These are phyloP conservation scores for Peltaster fructicola DNA, from an alignment of 2,329 filamentous ascomycete genomes.

Conservation along the genomic window DNA sequence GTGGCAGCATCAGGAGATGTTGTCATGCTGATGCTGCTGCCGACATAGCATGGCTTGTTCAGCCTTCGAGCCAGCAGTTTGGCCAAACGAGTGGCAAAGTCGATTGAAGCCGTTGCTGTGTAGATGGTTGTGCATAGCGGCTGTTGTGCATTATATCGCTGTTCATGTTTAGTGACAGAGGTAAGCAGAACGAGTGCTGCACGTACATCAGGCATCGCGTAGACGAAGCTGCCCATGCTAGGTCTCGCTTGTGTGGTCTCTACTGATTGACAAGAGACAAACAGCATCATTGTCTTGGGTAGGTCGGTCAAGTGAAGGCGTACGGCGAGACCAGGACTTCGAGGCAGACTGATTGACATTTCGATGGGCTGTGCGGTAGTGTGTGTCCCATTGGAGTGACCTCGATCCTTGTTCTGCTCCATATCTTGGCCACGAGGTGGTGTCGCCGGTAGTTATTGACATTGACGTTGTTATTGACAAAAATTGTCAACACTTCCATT, in stretches of 20 bases:
- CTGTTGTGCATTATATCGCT: slow-evolving; percentile 32
- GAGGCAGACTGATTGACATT: slow-evolving; percentile 39
- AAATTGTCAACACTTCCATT: too few relatives aligned
- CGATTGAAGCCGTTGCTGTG: slow-evolving; percentile 54
- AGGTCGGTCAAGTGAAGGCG: slow-evolving; percentile 41
- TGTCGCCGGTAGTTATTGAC: too few relatives aligned
- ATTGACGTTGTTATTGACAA: too few relatives aligned
- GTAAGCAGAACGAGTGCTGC: neutral
- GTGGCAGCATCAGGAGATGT: slow-evolving; percentile 58
- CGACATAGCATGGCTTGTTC: slow-evolving; percentile 67
- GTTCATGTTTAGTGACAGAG: slow-evolving; percentile 1
- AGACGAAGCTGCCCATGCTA: slow-evolving; percentile 73
- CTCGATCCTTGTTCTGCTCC: too few relatives aligned
- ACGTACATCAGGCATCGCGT: slow-evolving; percentile 74
- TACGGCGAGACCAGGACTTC: slow-evolving; percentile 37
- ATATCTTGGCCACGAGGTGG: too few relatives aligned
- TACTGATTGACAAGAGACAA: slow-evolving; percentile 37
- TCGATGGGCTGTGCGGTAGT: slow-evolving; percentile 28
- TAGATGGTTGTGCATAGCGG: slow-evolving; percentile 67
- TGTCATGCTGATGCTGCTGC: slow-evolving; percentile 66
- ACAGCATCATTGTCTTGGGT: slow-evolving; percentile 35
- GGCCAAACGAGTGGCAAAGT: slow-evolving; percentile 73
- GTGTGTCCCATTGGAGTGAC: slow-evolving; percentile 15
- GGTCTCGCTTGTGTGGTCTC: slow-evolving; percentile 27
- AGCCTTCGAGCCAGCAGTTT: slow-evolving; percentile 63